Evolutionary conservation across 1,284 basidiomycete species (phyloP), one percentile per base, ranked within the genome.

Genomic region (Vanrija sp.): DNA sequence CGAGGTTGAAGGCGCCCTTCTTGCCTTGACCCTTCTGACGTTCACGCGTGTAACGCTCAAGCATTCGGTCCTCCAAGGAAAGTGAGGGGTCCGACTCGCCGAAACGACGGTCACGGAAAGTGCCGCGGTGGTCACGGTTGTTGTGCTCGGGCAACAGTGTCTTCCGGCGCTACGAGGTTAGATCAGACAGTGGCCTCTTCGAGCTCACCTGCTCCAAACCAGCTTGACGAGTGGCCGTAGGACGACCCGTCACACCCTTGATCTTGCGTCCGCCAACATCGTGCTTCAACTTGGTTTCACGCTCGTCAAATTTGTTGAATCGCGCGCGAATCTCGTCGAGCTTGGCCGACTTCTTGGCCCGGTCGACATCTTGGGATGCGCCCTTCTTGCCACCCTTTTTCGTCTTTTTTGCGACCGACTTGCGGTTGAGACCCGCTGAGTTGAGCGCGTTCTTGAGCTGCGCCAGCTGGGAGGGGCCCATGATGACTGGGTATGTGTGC

Each of bases 41-140:
- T 74, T 98, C 95, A 58, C 84, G 83, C 6, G 93, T 98, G 74
- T 97, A 98, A 38, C 96, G 87, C 77, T 97, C 93, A 26, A 98
- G 82, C 87, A 98, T 98, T 63, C 92, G 89, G 67, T 98, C 95
- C 73, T 99, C 96, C 16, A 92, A 81, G 10, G 88, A 87, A 82
- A 98, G 85, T 10, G 85, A 83, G 2, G 93, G 86, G 66, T 98
- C 86, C 66, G 89, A 87, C 82, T 98, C 96, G 78, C 96, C 96
- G 67, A 98, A 97, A 40, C 96, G 87, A 53, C 91, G 84, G 76
- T 99, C 96, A 52, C 95, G 79, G 62, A 99, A 88, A 5, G 91
- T 89, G 10, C 94, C 93, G 14, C 87, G 85, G 63, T 87, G 87
- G 47, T 83, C 84, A 51, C 91, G 84, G 29, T 85, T 86, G 51